Evolutionary conservation across 169 alveolate species (phyloP).

Genomic region (Plasmodium adleri): DNA sequence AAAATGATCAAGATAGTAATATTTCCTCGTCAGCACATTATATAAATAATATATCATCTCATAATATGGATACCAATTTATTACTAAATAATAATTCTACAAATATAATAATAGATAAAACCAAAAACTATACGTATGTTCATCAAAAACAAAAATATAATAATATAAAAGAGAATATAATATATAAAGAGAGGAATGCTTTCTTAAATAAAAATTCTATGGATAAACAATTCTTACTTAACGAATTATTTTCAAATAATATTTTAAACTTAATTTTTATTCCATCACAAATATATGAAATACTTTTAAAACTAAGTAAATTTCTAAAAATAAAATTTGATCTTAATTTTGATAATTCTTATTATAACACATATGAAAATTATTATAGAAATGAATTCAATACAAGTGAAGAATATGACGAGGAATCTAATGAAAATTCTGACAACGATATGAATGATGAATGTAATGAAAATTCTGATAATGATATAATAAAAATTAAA

Average conservation of each 20-base stretch:
- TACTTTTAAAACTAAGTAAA: slow-evolving; percentile 44
- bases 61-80: too few relatives aligned
- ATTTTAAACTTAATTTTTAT: slow-evolving; percentile 61
- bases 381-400: background rate
- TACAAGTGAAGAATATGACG: slow-evolving; percentile 19
- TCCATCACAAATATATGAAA: slow-evolving; percentile 73
- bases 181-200: background rate
- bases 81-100: background rate
- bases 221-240: slow-evolving; percentile 44
- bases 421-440: slow-evolving; percentile 1
- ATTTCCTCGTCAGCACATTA: background rate
- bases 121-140: background rate
- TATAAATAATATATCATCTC: background rate
- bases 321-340: slow-evolving; percentile 52
- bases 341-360: slow-evolving; percentile 61
- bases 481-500: slow-evolving; percentile 32
- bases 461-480: slow-evolving; percentile 18
- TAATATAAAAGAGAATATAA: background rate
- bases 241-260: slow-evolving; percentile 74
- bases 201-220: background rate
- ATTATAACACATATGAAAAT: slow-evolving; percentile 26
- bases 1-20: background rate
- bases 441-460: background rate
- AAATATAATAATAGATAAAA: background rate
- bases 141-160: background rate